These are phyloP conservation scores for Saccharomycopsis fibuligera DNA, from an alignment of 805 yeast species.

Conservation along the genomic window DNA sequence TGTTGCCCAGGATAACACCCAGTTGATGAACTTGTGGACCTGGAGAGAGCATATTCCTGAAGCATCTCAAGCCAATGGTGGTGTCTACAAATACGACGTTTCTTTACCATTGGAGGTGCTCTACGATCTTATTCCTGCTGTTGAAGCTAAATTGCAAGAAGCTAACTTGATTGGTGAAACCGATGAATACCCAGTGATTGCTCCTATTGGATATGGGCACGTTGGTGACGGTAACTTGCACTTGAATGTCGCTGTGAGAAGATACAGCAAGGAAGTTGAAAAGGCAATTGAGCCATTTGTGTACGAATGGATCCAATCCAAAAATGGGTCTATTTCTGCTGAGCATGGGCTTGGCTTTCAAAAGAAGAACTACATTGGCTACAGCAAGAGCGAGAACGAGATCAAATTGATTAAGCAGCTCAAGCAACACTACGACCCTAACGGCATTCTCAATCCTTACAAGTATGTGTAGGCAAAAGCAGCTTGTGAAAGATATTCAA, in stretches of 20 bases:
- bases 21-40: conserved; percentile 74
- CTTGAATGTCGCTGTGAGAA: conserved; percentile 84
- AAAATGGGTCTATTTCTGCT: conserved; percentile 86
- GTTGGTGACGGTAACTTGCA: conserved; percentile 97
- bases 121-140: conserved; percentile 77
- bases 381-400: conserved; percentile 70
- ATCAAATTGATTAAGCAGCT: conserved; percentile 69
- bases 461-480: conserved; percentile 59
- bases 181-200: conserved; percentile 70
- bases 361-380: conserved; percentile 83
- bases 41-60: conserved; percentile 97
- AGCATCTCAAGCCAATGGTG: conserved; percentile 78
- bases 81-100: conserved; percentile 96
- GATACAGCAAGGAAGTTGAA: conserved; percentile 75
- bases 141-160: conserved; percentile 51
- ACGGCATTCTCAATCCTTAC: conserved; percentile 89
- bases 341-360: conserved; percentile 98
- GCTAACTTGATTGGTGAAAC: conserved; percentile 57
- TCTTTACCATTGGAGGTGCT: conserved; percentile 79
- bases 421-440: conserved; percentile 83
- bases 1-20: conserved; percentile 92
- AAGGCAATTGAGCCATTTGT: conserved; percentile 85
- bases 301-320: conserved; percentile 73
- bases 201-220: conserved; percentile 96
- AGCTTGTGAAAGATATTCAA: too few relatives aligned